phyloP scores from a whole-genome alignment of 805 yeast species.

The Schwanniomyces vanrijiae region DNA sequence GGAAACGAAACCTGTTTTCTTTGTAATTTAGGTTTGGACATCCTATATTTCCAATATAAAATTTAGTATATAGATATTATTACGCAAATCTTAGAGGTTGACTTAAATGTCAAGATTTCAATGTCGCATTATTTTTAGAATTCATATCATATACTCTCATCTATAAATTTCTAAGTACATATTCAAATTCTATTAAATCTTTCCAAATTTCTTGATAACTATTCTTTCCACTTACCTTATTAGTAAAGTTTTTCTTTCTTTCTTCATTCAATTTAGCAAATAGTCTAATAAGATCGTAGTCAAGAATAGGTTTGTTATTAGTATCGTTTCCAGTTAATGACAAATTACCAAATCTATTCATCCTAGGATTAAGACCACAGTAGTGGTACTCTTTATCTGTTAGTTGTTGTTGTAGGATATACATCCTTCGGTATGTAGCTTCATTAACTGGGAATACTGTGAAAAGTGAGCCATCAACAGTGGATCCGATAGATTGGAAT shows the following conservation, averaged over 20 bases:
- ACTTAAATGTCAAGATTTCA: not conserved
- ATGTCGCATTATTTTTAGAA: not conserved
- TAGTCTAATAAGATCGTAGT: conserved; percentile 54
- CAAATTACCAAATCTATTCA: conserved; percentile 54
- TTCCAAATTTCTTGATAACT: conserved; percentile 64
- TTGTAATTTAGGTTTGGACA: conserved; percentile 1
- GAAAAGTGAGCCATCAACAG: conserved; percentile 77
- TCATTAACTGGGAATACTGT: conserved; percentile 76
- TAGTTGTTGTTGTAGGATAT: conserved; percentile 84
- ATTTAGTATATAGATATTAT: not conserved
- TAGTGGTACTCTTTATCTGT: conserved; percentile 70
- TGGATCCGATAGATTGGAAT: conserved; percentile 68
- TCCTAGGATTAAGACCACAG: conserved; percentile 80
- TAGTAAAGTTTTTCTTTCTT: conserved; percentile 51
- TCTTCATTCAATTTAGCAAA: conserved; percentile 59
- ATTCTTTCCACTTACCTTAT: conserved; percentile 56
- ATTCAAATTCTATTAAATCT: conserved; percentile 61
- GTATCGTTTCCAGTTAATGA: conserved; percentile 32
- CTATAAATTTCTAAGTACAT: conserved; percentile 28
- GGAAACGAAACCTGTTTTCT: conserved; percentile 22
- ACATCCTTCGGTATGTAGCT: conserved; percentile 72
- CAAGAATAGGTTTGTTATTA: conserved; percentile 63
- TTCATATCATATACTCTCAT: not conserved
- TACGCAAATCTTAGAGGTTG: not conserved
- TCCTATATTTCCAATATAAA: not conserved